These are phyloP conservation scores for Pichia cactophila DNA, from an alignment of 1,139 yeast species.

Conservation along the genomic window DNA sequence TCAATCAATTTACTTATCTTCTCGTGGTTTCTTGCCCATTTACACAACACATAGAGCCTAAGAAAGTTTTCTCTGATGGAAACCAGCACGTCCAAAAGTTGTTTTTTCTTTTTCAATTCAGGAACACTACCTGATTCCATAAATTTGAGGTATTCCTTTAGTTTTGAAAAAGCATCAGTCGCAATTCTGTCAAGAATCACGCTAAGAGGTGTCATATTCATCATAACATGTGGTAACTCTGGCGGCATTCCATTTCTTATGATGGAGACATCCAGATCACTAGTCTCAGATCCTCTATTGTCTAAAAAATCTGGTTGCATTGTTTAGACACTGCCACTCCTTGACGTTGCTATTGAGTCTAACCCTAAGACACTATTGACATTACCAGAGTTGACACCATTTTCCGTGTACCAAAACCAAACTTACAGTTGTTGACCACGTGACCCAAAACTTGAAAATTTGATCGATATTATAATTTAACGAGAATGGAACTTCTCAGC, in stretches of 20 bases:
- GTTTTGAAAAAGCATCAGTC: conserved; percentile 56
- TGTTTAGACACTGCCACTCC: neutral
- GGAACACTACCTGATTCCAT: conserved; percentile 42
- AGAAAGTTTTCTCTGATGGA: conserved; percentile 73
- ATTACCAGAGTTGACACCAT: no score
- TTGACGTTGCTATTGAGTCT: neutral
- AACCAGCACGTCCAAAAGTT: conserved; percentile 61
- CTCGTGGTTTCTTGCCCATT: conserved; percentile 73
- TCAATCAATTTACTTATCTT: conserved; percentile 75
- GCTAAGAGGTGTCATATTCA: conserved; percentile 60
- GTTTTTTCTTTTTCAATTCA: conserved; percentile 58
- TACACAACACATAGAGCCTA: conserved; percentile 72
- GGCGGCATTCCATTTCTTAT: conserved; percentile 27
- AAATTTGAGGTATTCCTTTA: conserved; percentile 55
- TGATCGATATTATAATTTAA: no score
- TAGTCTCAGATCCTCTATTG: neutral
- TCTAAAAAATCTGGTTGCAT: no score
- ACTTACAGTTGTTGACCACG: no score
- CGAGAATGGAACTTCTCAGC: no score
- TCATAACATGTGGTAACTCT: conserved; percentile 65
- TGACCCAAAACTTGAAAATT: no score
- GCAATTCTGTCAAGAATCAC: conserved; percentile 52
- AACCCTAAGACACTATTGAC: neutral
- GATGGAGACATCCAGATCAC: neutral
- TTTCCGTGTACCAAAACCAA: no score